Conservation (phyloP, 2,329 filamentous ascomycete species). For the Dothistroma septosporum region DNA sequence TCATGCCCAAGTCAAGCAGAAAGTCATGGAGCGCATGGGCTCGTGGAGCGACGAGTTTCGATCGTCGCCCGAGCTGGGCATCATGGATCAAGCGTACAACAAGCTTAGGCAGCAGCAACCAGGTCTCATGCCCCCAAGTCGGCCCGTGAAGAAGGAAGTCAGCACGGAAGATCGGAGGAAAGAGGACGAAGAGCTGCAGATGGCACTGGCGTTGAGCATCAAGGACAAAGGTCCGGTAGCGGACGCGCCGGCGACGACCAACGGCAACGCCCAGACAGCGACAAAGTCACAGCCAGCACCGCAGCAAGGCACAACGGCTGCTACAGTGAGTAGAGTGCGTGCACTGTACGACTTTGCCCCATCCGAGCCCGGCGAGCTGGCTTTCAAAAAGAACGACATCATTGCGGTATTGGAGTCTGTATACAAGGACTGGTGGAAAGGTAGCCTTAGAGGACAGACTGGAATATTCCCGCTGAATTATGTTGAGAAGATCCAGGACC, state of each 20-base stretch:
- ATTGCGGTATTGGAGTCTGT: slow-evolving; percentile 97
- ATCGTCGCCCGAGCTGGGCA: slow-evolving; percentile 82
- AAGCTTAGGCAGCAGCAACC: slow-evolving; percentile 75
- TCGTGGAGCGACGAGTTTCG: slow-evolving; percentile 95
- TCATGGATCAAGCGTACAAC: slow-evolving; percentile 94
- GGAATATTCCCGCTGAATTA: slow-evolving; percentile 99
- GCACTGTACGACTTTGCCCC: slow-evolving; percentile 93
- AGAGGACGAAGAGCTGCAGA: slow-evolving; percentile 95
- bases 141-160: slow-evolving; percentile 87
- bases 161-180: slow-evolving; percentile 87
- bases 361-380: slow-evolving; percentile 87
- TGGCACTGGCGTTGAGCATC: slow-evolving; percentile 87
- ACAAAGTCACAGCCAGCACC: slow-evolving; percentile 39
- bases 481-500: slow-evolving; percentile 93
- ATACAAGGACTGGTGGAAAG: slow-evolving; percentile 99
- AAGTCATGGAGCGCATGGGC: slow-evolving; percentile 94
- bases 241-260: slow-evolving; percentile 24
- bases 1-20: slow-evolving; percentile 91
- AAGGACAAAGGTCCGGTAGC: slow-evolving; percentile 65
- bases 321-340: slow-evolving; percentile 89
- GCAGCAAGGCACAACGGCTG: slow-evolving; percentile 78
- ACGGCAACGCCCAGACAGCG: slow-evolving; percentile 32
- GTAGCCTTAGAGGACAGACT: slow-evolving; percentile 86
- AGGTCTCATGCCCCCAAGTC: slow-evolving; percentile 77
- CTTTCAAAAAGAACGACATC: slow-evolving; percentile 94